Evolutionary conservation across 1,139 yeast species (phyloP).

Genomic region (Yamadazyma conglobata): DNA sequence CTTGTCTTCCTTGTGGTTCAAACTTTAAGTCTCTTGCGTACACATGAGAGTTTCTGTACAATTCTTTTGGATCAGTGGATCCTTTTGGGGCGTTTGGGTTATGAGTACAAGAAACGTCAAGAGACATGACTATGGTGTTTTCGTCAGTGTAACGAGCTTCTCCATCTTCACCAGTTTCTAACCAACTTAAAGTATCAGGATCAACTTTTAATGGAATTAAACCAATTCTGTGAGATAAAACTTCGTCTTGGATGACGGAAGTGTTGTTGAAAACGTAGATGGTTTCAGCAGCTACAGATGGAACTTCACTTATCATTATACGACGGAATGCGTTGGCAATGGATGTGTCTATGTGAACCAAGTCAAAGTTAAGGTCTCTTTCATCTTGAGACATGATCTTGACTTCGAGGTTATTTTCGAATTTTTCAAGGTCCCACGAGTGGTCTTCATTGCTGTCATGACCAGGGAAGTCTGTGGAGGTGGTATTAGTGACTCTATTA

Average conservation of each 20-base stretch:
- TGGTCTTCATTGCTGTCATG: constrained; percentile 59
- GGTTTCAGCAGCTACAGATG: constrained; percentile 91
- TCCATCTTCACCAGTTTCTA: constrained; percentile 61
- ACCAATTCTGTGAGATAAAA: constrained; percentile 91
- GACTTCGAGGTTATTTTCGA: constrained; percentile 68
- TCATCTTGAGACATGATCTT: constrained; percentile 63
- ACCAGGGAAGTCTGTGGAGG: constrained; percentile 90
- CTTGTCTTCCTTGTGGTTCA: constrained; percentile 89
- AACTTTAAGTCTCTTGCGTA: constrained; percentile 87
- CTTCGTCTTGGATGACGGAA: constrained; percentile 95
- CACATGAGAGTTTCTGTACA: constrained; percentile 79
- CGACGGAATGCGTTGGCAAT: constrained; percentile 96
- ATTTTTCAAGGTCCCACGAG: constrained; percentile 83
- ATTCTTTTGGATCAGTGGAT: constrained; percentile 76
- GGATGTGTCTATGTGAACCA: constrained; percentile 84
- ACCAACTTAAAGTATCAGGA: constrained; percentile 85
- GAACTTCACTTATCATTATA: constrained; percentile 95
- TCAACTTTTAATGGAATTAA: constrained; percentile 85
- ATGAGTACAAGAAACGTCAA: constrained; percentile 79
- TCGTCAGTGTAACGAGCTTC: constrained; percentile 75
- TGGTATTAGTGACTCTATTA: constrained; percentile 84
- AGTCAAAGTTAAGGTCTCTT: constrained; percentile 80
- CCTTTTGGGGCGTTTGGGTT: constrained; percentile 81
- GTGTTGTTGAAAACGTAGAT: constrained; percentile 91
- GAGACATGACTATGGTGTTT: constrained; percentile 80